These are phyloP conservation scores for Blastomyces emzantsi DNA, from an alignment of 2,329 filamentous ascomycete species.

Conservation along the genomic window DNA sequence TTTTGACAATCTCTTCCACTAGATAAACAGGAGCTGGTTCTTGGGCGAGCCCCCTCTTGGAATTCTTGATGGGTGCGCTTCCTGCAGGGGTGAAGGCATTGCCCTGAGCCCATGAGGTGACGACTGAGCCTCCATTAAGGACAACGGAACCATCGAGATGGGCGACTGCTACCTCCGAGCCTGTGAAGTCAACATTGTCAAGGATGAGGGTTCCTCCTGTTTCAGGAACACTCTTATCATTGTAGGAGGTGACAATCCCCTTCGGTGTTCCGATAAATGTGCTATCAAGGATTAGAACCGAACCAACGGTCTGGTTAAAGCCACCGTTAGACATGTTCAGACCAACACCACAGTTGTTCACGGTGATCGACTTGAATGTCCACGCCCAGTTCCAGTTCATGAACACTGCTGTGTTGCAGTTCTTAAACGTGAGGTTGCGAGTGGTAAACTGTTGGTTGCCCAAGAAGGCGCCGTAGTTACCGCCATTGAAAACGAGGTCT, in stretches of 20 bases:
- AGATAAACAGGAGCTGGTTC: neutral
- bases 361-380: conserved; percentile 65
- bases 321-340: conserved; percentile 66
- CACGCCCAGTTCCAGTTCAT: conserved; percentile 93
- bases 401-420: conserved; percentile 71
- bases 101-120: conserved; percentile 71
- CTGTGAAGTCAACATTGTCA: conserved; percentile 80
- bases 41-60: conserved; percentile 7
- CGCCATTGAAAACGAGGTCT: conserved; percentile 75
- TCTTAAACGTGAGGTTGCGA: conserved; percentile 72
- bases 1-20: conserved; percentile 7
- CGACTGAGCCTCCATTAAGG: conserved; percentile 58
- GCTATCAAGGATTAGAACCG: conserved; percentile 74
- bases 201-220: conserved; percentile 76
- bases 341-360: conserved; percentile 66
- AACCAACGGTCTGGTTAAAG: conserved; percentile 67
- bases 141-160: conserved; percentile 47
- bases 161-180: conserved; percentile 59
- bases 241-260: conserved; percentile 69
- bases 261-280: conserved; percentile 64
- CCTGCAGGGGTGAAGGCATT: conserved; percentile 51
- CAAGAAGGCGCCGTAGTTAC: conserved; percentile 66
- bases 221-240: conserved; percentile 48
- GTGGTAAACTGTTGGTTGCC: conserved; percentile 84
- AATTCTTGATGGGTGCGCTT: conserved; percentile 3